Conservation (phyloP, 2,329 filamentous ascomycete genomes). For the Alternaria gansuensis region DNA sequence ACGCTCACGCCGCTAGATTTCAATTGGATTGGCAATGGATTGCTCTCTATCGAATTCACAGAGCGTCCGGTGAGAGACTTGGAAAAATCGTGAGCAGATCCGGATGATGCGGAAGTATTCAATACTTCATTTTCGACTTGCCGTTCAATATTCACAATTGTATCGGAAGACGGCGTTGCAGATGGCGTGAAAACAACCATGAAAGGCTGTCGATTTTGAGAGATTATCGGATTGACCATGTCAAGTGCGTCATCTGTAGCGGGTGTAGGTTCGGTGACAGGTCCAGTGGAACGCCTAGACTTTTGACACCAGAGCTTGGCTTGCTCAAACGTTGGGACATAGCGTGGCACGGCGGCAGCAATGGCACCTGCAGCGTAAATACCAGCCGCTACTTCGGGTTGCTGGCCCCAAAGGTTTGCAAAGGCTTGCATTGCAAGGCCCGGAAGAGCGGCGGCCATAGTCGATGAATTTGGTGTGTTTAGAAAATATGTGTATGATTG, state of each 20-base stretch:
- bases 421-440: background rate
- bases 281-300: background rate
- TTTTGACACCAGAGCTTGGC: constrained; percentile 6
- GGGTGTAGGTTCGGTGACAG: background rate
- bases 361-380: constrained; percentile 6
- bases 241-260: background rate
- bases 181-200: background rate
- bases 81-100: background rate
- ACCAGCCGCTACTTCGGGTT: constrained; percentile 3
- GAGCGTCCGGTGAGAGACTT: background rate
- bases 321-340: constrained; percentile 7
- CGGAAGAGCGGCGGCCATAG: background rate
- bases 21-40: background rate
- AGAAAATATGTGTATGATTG: background rate
- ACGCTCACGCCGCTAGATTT: rapidly evolving
- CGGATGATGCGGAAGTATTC: background rate
- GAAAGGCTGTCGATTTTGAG: background rate
- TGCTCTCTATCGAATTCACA: background rate
- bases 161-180: background rate
- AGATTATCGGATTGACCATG: background rate
- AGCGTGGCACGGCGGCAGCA: constrained; percentile 1
- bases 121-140: background rate
- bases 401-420: constrained; percentile 1
- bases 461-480: too few relatives aligned
- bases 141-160: background rate